Evolutionary conservation across 345 rosid genomes (phyloP).

Genomic region (Erysimum cheiranthoides): DNA sequence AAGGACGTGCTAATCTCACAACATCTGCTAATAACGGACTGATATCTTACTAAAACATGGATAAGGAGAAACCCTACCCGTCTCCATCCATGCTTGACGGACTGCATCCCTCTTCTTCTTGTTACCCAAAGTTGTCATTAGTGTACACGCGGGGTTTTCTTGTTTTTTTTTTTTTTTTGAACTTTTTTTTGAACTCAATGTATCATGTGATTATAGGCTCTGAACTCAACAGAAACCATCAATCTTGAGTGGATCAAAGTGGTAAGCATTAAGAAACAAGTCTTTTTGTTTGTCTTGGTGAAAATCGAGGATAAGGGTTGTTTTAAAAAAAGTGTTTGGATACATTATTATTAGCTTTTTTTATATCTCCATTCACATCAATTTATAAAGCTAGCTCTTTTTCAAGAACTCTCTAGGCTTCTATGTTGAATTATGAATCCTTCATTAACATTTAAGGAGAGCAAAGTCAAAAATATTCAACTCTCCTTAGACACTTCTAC

Average conservation of each 20-base stretch:
- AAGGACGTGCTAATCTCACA: conserved; percentile 12
- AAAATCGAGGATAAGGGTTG: conserved; percentile 34
- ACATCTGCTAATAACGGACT: conserved; percentile 13
- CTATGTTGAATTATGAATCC: too few relatives aligned
- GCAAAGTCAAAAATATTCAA: too few relatives aligned
- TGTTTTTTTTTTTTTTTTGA: too few relatives aligned
- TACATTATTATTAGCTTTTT: conserved; percentile 37
- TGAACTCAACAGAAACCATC: conserved; percentile 22
- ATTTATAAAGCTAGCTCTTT: conserved; percentile 1
- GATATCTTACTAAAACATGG: conserved; percentile 8
- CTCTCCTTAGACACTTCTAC: too few relatives aligned
- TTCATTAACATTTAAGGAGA: too few relatives aligned
- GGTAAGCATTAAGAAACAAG: conserved; percentile 40
- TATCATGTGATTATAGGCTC: conserved; percentile 20
- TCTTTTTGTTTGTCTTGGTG: conserved; percentile 1
- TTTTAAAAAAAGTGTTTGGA: conserved; percentile 36
- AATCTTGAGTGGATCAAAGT: conserved; percentile 42
- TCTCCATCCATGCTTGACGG: conserved; percentile 95
- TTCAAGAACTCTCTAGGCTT: conserved; percentile 27
- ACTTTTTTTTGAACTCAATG: too few relatives aligned
- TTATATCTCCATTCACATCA: conserved; percentile 29
- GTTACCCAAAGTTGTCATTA: conserved; percentile 73
- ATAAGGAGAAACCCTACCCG: conserved; percentile 49
- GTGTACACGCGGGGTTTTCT: too few relatives aligned
- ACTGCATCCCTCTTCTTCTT: conserved; percentile 82